A percentile compares a stretch with the other conserved stretches of the same genome.
These are phyloP conservation scores for Abortiporus biennis DNA, from an alignment of 1,284 basidiomycete genomes.

Conservation along the genomic window DNA sequence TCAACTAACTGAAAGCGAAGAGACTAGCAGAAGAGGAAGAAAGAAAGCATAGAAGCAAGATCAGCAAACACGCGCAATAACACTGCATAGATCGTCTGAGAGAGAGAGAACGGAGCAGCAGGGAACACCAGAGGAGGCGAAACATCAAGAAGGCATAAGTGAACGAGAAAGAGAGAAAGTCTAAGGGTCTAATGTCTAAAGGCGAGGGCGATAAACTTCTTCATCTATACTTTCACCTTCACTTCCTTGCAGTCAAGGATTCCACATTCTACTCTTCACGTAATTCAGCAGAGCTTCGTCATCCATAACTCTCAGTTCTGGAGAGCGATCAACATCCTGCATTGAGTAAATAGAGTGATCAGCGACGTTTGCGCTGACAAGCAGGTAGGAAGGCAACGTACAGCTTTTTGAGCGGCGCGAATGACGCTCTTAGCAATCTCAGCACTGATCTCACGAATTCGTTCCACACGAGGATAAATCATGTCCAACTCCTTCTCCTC, in stretches of 20 bases:
- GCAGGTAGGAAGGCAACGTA: constrained; percentile 25
- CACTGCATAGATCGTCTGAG: no score
- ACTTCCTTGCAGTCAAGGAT: constrained; percentile 40
- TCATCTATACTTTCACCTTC: no score
- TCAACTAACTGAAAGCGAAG: no score
- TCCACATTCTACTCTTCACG: constrained; percentile 67
- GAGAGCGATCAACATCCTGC: constrained; percentile 55
- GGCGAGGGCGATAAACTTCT: no score
- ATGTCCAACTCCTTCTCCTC: constrained; percentile 66
- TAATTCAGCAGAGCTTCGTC: constrained; percentile 51
- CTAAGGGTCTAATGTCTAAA: neutral
- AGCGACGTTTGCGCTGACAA: constrained; percentile 1
- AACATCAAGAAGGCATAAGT: neutral
- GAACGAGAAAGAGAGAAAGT: neutral
- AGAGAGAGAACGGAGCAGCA: no score
- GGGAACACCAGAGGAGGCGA: neutral
- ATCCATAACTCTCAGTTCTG: constrained; percentile 46
- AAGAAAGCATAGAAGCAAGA: no score
- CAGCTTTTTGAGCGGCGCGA: constrained; percentile 70
- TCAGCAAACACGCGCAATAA: no score
- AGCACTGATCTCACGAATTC: constrained; percentile 82
- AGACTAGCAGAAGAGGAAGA: no score
- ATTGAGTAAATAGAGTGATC: constrained; percentile 6
- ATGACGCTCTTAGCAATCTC: constrained; percentile 72
- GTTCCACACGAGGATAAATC: constrained; percentile 71